phyloP scores from a whole-genome alignment of 1,284 basidiomycete genomes.

The Pseudozyma thailandica region DNA sequence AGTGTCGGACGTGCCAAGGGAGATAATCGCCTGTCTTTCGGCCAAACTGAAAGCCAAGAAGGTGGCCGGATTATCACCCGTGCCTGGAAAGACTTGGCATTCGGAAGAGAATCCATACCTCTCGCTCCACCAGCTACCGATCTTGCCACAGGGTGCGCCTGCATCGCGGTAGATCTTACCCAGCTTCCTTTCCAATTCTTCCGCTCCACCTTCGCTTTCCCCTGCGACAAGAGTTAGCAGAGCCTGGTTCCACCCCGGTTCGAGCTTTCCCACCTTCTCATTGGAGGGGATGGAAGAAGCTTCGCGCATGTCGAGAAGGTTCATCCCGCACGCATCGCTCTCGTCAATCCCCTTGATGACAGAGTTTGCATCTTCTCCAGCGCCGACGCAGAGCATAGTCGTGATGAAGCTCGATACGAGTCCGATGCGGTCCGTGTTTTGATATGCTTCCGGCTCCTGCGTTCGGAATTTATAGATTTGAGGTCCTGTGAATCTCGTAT shows the following conservation, averaged over 20 bases:
- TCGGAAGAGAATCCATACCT: slow-evolving; percentile 81
- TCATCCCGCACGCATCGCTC: slow-evolving; percentile 91
- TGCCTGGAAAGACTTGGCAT: slow-evolving; percentile 84
- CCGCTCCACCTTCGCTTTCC: slow-evolving; percentile 68
- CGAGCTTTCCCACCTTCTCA: slow-evolving; percentile 39
- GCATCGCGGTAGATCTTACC: slow-evolving; percentile 79
- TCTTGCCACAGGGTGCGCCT: slow-evolving; percentile 76
- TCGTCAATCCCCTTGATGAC: slow-evolving; percentile 74
- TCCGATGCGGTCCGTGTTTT: slow-evolving; percentile 77
- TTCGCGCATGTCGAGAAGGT: slow-evolving; percentile 74
- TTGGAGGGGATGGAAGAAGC: slow-evolving; percentile 78
- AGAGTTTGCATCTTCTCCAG: slow-evolving; percentile 57
- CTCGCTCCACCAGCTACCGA: slow-evolving; percentile 78
- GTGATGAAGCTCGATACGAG: slow-evolving; percentile 85
- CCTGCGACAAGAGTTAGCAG: slow-evolving; percentile 70
- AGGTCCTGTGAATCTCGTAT: slow-evolving; percentile 86
- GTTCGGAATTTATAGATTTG: slow-evolving; percentile 80
- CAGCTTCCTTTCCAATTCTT: slow-evolving; percentile 77
- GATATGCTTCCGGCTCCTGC: slow-evolving; percentile 75
- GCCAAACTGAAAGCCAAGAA: slow-evolving; percentile 76
- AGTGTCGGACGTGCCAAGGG: slow-evolving; percentile 90
- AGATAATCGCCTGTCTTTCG: slow-evolving; percentile 87
- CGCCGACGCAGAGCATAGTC: slow-evolving; percentile 76
- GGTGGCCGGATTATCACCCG: slow-evolving; percentile 91
- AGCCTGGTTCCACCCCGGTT: slow-evolving; percentile 53